These are phyloP conservation scores for Suillus subluteus DNA, from an alignment of 768 basidiomycete species.

Conservation along the genomic window DNA sequence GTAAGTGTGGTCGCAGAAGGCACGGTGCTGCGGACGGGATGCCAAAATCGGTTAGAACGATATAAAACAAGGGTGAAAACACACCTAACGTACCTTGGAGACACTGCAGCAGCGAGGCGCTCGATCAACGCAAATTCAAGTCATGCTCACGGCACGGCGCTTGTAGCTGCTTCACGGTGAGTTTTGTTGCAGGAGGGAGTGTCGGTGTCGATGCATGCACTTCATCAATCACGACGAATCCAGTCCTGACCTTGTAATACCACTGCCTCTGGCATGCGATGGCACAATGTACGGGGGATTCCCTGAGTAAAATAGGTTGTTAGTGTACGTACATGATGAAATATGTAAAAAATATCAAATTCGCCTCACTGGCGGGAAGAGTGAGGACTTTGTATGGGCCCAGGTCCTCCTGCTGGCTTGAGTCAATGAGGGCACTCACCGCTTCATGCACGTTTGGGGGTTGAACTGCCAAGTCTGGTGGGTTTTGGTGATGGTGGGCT, in stretches of 20 bases:
- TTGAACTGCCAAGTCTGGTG: too few species aligned
- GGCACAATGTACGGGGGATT: too few species aligned
- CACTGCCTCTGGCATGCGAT: too few species aligned
- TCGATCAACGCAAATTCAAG: neutral
- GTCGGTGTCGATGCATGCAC: too few species aligned
- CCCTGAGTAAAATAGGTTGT: neutral
- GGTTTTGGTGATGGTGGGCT: too few species aligned
- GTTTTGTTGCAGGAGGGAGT: too few species aligned
- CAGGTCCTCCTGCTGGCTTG: neutral
- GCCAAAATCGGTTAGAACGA: neutral
- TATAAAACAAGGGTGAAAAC: neutral
- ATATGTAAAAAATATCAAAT: neutral
- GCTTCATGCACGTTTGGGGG: neutral
- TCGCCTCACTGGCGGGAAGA: too few species aligned
- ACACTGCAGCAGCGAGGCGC: neutral
- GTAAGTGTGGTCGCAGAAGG: neutral
- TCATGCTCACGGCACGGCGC: neutral
- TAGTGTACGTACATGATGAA: neutral
- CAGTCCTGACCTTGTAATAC: too few species aligned
- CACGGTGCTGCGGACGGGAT: neutral
- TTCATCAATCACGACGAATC: too few species aligned
- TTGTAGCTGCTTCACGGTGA: too few species aligned
- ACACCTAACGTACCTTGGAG: neutral
- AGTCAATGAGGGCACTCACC: neutral
- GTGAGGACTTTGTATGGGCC: neutral